These are phyloP conservation scores for Nemania sp. DNA, from an alignment of 2,329 filamentous ascomycete genomes.

Conservation along the genomic window DNA sequence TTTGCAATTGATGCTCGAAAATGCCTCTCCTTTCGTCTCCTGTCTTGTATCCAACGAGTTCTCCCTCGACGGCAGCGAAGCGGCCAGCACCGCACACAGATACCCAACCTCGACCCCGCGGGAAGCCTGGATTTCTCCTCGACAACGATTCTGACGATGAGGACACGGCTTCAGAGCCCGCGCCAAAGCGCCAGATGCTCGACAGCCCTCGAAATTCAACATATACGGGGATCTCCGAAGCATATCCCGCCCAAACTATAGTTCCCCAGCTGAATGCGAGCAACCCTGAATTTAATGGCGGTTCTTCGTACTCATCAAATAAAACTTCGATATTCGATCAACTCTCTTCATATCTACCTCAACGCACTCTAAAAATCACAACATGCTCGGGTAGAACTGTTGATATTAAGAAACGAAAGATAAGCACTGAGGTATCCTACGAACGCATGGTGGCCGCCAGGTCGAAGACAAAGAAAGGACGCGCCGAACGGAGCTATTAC, in stretches of 20 bases:
- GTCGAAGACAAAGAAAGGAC: conserved; percentile 74
- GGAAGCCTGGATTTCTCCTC: conserved; percentile 58
- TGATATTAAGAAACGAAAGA: conserved; percentile 67
- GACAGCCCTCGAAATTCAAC: conserved; percentile 46
- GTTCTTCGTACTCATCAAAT: conserved; percentile 43
- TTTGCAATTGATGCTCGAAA: conserved; percentile 41
- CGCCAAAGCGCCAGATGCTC: conserved; percentile 59
- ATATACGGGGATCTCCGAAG: conserved; percentile 42
- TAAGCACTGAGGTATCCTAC: conserved; percentile 64
- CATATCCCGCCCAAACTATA: conserved; percentile 43
- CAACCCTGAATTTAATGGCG: conserved; percentile 33
- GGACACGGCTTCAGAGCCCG: conserved; percentile 50
- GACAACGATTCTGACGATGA: conserved; percentile 58
- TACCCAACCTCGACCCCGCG: conserved; percentile 51
- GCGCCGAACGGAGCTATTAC: conserved; percentile 83
- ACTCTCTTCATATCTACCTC: conserved; percentile 41
- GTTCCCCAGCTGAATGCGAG: conserved; percentile 31
- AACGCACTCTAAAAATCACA: conserved; percentile 56
- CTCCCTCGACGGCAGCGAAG: conserved; percentile 55
- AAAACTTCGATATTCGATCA: conserved; percentile 42
- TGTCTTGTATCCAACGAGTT: conserved; percentile 65
- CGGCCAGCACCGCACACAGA: conserved; percentile 52
- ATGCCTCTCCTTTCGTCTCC: conserved; percentile 74
- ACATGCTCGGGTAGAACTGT: conserved; percentile 69
- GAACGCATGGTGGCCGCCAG: conserved; percentile 75